Conservation (phyloP, 2,329 filamentous ascomycete genomes). For the Fusarium sp. region DNA sequence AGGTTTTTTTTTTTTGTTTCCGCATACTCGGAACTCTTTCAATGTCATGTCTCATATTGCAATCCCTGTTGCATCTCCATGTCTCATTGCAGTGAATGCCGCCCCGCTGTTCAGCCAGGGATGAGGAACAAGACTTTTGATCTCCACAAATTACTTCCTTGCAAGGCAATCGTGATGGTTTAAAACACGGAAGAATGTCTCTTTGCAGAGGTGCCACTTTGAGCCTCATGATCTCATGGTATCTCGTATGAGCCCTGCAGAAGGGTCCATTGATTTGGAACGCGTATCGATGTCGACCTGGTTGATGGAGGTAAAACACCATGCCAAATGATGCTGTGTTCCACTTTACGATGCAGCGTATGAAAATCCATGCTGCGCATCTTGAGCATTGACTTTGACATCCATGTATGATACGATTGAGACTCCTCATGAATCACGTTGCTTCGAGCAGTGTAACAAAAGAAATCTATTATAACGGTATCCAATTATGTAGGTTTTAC, state of each 20-base stretch:
- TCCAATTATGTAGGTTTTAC: not conserved
- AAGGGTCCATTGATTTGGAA: conserved; percentile 2
- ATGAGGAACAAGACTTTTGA: conserved; percentile 1
- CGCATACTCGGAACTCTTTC: conserved; percentile 26
- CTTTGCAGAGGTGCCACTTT: conserved; percentile 15
- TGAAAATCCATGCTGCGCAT: conserved; percentile 13
- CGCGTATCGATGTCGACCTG: conserved; percentile 7
- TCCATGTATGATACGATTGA: conserved; percentile 8
- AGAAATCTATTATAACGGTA: conserved; percentile 4
- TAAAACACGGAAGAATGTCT: conserved; percentile 8
- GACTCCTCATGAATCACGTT: not conserved
- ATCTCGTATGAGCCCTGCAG: conserved; percentile 23
- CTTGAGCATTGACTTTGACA: conserved; percentile 4
- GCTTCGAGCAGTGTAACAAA: conserved; percentile 12
- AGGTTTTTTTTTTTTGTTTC: conserved; percentile 6
- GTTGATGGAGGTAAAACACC: not conserved
- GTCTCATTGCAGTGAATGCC: conserved; percentile 15
- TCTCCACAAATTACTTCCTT: conserved; percentile 27
- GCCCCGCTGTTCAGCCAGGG: conserved; percentile 1
- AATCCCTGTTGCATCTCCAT: conserved; percentile 5
- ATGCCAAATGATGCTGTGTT: not conserved
- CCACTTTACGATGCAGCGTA: conserved; percentile 3
- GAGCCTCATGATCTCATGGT: conserved; percentile 18
- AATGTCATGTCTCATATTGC: conserved; percentile 6
- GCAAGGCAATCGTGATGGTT: conserved; percentile 26